Conservation (phyloP, 441 rosid genomes). For the Erodium texanum region DNA sequence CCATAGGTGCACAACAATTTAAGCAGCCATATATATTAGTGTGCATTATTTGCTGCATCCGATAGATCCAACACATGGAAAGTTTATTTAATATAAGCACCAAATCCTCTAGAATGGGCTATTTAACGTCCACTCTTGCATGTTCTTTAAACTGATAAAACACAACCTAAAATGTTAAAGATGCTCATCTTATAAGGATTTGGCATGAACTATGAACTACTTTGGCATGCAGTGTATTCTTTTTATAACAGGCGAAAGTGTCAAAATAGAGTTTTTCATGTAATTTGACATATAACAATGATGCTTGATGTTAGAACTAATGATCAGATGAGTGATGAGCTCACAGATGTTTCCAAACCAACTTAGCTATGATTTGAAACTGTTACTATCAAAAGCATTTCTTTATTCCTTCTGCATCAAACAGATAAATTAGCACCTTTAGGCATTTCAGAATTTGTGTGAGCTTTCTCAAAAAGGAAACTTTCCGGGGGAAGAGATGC, state of each 20-base stretch:
- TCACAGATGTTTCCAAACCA: not conserved
- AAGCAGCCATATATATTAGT: not conserved
- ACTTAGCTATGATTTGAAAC: not conserved
- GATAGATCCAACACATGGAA: not conserved
- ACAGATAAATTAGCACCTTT: conserved; percentile 24
- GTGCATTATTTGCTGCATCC: not conserved
- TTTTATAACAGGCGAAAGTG: not conserved
- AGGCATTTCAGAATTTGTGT: conserved; percentile 24
- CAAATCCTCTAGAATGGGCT: not conserved
- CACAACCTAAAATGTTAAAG: not conserved
- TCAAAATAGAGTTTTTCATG: not conserved
- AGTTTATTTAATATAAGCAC: not conserved
- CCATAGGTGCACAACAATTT: not conserved
- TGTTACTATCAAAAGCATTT: not conserved
- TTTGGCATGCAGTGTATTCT: not conserved
- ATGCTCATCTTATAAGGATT: not conserved
- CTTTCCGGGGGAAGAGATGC: conserved; percentile 17
- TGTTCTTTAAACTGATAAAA: not conserved
- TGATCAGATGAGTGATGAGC: not conserved
- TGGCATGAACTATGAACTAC: not conserved
- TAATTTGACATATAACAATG: not conserved
- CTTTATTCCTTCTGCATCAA: not conserved
- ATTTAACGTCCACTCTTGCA: not conserved
- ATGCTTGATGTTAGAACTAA: not conserved
- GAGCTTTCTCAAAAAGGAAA: conserved; percentile 23